Evolutionary conservation across 2,329 filamentous ascomycete genomes (phyloP).

Genomic region (Paradendryphiella salina): DNA sequence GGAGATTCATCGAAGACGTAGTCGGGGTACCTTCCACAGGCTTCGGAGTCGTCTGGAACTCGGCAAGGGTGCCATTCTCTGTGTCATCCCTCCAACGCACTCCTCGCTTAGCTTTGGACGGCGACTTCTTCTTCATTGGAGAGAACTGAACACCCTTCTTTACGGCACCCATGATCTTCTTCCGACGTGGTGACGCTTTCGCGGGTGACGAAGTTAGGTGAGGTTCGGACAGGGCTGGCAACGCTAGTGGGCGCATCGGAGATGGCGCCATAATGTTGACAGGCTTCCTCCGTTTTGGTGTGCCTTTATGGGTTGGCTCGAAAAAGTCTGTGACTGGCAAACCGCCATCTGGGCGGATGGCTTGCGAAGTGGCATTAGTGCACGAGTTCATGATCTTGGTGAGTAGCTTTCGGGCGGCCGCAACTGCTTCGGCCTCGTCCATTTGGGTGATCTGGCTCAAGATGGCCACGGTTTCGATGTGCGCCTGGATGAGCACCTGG

Average conservation of each 20-base stretch:
- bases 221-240: slow-evolving; percentile 39
- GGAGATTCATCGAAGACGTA: slow-evolving; percentile 56
- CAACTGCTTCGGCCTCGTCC: slow-evolving; percentile 79
- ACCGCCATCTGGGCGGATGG: slow-evolving; percentile 86
- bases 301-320: slow-evolving; percentile 71
- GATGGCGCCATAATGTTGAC: slow-evolving; percentile 53
- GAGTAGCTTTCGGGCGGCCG: slow-evolving; percentile 76
- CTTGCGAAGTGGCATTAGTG: slow-evolving; percentile 72
- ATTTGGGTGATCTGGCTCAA: slow-evolving; percentile 80
- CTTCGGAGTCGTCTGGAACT: slow-evolving; percentile 89
- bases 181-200: slow-evolving; percentile 78
- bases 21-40: slow-evolving; percentile 64
- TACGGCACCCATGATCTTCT: slow-evolving; percentile 61
- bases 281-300: slow-evolving; percentile 70
- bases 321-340: slow-evolving; percentile 65
- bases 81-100: slow-evolving; percentile 94
- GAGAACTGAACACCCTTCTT: slow-evolving; percentile 79
- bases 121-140: slow-evolving; percentile 75
- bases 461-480: slow-evolving; percentile 87
- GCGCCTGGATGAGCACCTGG: slow-evolving; percentile 82
- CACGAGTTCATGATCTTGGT: slow-evolving; percentile 77
- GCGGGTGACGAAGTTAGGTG: slow-evolving; percentile 64
- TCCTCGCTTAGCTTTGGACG: slow-evolving; percentile 66
- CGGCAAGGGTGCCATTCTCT: slow-evolving; percentile 80
- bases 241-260: slow-evolving; percentile 49